phyloP scores from a whole-genome alignment of 148 eudicot genomes.

The Oxyria digyna region DNA sequence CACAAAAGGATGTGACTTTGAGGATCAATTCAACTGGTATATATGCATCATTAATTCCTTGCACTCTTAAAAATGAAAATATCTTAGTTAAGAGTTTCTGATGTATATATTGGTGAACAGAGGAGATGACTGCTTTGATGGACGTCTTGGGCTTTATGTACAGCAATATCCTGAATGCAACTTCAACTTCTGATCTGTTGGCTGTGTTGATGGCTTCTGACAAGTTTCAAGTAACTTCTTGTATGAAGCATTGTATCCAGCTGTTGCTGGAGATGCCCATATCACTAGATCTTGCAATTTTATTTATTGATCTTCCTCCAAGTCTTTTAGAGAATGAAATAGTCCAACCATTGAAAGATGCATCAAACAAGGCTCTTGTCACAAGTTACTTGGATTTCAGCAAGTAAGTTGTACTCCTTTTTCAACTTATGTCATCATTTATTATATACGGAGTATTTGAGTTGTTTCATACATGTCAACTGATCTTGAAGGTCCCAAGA shows the following conservation, averaged over 20 bases:
- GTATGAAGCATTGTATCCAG: slow-evolving; percentile 61
- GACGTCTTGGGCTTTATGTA: slow-evolving; percentile 74
- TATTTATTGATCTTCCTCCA: slow-evolving; percentile 62
- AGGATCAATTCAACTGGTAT: neutral
- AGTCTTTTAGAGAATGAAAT: slow-evolving; percentile 68
- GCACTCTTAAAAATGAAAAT: neutral
- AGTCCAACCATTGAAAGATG: slow-evolving; percentile 68
- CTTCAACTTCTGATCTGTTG: slow-evolving; percentile 36
- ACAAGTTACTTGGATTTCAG: slow-evolving; percentile 51
- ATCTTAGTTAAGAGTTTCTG: too few species aligned
- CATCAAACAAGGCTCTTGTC: slow-evolving; percentile 59
- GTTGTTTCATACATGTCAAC: neutral
- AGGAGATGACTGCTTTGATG: slow-evolving; percentile 60
- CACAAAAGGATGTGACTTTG: neutral
- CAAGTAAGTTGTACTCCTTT: slow-evolving; percentile 63
- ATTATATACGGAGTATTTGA: neutral
- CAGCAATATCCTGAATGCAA: slow-evolving; percentile 42
- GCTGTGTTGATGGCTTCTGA: slow-evolving; percentile 75
- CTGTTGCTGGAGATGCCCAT: slow-evolving; percentile 43
- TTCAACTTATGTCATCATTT: too few species aligned
- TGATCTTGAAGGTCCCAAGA: slow-evolving; percentile 36
- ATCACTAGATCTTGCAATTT: slow-evolving; percentile 64
- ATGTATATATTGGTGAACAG: slow-evolving; percentile 22
- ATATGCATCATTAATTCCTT: neutral
- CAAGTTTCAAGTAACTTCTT: slow-evolving; percentile 71